A percentile compares a stretch with the other conserved stretches of the same genome.
Evolutionary conservation across 495 filamentous ascomycete genomes (phyloP).

Genomic region (Xylaria bambusicola): DNA sequence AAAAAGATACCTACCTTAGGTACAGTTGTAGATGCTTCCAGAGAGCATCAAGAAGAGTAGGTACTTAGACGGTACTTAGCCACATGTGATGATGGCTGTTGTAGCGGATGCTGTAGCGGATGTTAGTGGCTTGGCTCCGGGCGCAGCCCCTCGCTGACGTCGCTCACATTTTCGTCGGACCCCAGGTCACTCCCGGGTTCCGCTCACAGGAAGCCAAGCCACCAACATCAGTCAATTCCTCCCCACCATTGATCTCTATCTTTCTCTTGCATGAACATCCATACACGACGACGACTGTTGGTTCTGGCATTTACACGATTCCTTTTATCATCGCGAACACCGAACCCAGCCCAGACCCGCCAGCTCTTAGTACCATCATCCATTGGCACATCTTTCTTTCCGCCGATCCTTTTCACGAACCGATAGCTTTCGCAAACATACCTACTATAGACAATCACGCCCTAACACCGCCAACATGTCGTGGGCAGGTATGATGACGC

Average conservation of each 20-base stretch:
- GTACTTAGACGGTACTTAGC: too few relatives aligned
- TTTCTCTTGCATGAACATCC: not conserved
- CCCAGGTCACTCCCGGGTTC: too few relatives aligned
- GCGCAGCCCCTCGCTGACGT: constrained; percentile 28
- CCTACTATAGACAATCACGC: constrained; percentile 6
- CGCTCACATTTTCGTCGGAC: constrained; percentile 2
- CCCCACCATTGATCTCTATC: not conserved
- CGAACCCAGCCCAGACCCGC: too few relatives aligned
- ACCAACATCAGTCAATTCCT: not conserved
- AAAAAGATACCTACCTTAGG: too few relatives aligned
- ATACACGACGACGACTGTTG: not conserved
- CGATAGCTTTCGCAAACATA: not conserved
- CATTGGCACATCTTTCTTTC: not conserved
- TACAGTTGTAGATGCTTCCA: too few relatives aligned
- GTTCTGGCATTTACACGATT: not conserved
- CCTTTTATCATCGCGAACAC: not conserved
- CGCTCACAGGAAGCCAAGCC: not conserved
- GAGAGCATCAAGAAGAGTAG: too few relatives aligned
- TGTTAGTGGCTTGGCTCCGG: not conserved
- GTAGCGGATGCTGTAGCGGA: too few relatives aligned
- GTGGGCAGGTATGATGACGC: constrained; percentile 55
- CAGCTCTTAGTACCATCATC: too few relatives aligned
- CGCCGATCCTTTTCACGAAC: not conserved
- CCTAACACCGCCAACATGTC: constrained; percentile 52
- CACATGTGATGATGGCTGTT: too few relatives aligned